Evolutionary conservation across 805 yeast species (phyloP).

Genomic region (Starmerella potacharoeniae): DNA sequence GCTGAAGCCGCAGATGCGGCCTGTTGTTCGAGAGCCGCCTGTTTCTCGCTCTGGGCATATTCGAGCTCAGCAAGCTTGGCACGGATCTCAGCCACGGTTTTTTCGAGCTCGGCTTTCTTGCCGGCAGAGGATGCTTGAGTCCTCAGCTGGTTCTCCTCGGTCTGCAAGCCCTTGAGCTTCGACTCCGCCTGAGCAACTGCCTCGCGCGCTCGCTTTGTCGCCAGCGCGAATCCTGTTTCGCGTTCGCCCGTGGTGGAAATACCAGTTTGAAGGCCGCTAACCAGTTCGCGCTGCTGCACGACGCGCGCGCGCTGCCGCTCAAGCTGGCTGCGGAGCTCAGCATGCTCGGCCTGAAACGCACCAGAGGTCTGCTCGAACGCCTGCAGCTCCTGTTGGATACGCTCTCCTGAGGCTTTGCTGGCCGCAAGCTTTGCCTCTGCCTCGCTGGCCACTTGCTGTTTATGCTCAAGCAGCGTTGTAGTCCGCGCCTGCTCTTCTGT

Average conservation of each 20-base stretch:
- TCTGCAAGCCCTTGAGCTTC: not conserved
- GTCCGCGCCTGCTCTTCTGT: conserved; percentile 11
- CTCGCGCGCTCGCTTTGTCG: conserved; percentile 17
- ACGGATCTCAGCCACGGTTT: not conserved
- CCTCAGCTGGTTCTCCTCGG: not conserved
- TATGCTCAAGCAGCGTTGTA: conserved; percentile 8
- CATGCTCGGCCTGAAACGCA: conserved; percentile 8
- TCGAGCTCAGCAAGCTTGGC: not conserved
- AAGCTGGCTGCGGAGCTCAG: not conserved
- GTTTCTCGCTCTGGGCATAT: not conserved
- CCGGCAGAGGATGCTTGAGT: not conserved
- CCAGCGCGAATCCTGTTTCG: conserved; percentile 22
- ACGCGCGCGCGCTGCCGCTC: conserved; percentile 5
- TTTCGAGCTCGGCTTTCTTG: not conserved
- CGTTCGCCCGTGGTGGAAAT: conserved; percentile 20
- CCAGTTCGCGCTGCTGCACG: conserved; percentile 13
- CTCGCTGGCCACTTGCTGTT: conserved; percentile 8
- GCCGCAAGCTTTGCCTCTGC: not conserved
- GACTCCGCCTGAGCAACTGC: conserved; percentile 6
- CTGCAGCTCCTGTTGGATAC: not conserved
- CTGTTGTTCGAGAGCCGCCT: not conserved
- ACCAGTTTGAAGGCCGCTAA: conserved; percentile 21
- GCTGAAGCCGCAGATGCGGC: not conserved
- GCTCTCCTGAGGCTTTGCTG: not conserved
- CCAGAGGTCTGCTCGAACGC: conserved; percentile 5